phyloP scores from a whole-genome alignment of 192 early-diverging fungal genomes.

The Dispira simplex region DNA sequence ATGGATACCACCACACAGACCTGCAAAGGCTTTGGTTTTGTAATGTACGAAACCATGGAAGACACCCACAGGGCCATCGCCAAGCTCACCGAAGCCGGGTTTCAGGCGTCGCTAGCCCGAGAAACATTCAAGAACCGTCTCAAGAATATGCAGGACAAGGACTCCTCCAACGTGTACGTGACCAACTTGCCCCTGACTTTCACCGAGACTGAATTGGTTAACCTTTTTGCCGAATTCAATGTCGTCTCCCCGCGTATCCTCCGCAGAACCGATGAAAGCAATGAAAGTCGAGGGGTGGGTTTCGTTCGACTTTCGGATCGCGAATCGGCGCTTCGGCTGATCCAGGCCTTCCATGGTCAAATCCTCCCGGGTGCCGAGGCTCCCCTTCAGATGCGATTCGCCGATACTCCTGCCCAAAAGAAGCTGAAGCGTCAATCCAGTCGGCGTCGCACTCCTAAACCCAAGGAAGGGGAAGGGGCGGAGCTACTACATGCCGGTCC shows the following conservation, averaged over 20 bases:
- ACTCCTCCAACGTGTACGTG: conserved; percentile 69
- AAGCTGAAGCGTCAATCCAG: conserved; percentile 47
- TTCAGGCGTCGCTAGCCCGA: conserved; percentile 58
- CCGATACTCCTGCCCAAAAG: conserved; percentile 66
- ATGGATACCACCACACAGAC: conserved; percentile 60
- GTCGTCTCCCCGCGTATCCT: conserved; percentile 65
- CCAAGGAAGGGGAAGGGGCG: neutral
- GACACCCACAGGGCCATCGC: conserved; percentile 52
- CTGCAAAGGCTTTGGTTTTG: conserved; percentile 85
- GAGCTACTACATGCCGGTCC: neutral
- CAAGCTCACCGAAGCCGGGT: conserved; percentile 43
- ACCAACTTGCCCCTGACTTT: conserved; percentile 65
- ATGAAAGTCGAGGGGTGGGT: conserved; percentile 54
- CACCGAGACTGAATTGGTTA: conserved; percentile 48
- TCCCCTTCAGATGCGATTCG: conserved; percentile 61
- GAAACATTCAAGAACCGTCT: conserved; percentile 58
- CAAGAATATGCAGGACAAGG: conserved; percentile 53
- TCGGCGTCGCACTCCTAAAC: conserved; percentile 11
- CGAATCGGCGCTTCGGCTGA: conserved; percentile 43
- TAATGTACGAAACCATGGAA: conserved; percentile 58
- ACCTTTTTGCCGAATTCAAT: conserved; percentile 42
- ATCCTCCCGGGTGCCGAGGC: conserved; percentile 38
- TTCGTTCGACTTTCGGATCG: conserved; percentile 65
- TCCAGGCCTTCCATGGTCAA: conserved; percentile 46
- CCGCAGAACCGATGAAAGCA: conserved; percentile 41